phyloP scores from a whole-genome alignment of 1,284 basidiomycete species.

The Exsudoporus floridanus region DNA sequence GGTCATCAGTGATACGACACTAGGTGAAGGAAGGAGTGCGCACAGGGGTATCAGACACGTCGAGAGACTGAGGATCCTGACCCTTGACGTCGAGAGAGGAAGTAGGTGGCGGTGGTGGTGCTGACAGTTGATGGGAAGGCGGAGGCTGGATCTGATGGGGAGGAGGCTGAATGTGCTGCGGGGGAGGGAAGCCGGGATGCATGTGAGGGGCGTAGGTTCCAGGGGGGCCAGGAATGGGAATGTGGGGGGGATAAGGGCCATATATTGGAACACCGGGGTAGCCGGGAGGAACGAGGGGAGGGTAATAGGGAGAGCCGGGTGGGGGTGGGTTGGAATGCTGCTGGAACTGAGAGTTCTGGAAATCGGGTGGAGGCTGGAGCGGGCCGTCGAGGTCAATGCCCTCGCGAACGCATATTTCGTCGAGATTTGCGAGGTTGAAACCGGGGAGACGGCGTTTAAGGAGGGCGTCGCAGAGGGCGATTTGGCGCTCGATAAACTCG shows the following conservation, averaged over 20 bases:
- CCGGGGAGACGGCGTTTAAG: constrained; percentile 67
- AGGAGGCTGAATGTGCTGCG: constrained; percentile 35
- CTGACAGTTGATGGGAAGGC: constrained; percentile 34
- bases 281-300: constrained; percentile 45
- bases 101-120: constrained; percentile 11
- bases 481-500: constrained; percentile 73
- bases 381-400: constrained; percentile 56
- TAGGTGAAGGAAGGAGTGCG: constrained; percentile 9
- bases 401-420: constrained; percentile 60
- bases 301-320: constrained; percentile 38
- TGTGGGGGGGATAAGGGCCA: constrained; percentile 46
- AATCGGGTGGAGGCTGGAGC: constrained; percentile 27
- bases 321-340: constrained; percentile 35
- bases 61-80: constrained; percentile 71
- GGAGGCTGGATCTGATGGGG: constrained; percentile 37
- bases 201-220: constrained; percentile 52
- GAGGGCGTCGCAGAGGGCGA: constrained; percentile 70
- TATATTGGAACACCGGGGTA: constrained; percentile 44
- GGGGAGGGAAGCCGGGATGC: constrained; percentile 52
- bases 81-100: constrained; percentile 55
- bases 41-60: constrained; percentile 69
- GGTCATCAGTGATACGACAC: constrained; percentile 8
- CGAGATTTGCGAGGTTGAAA: constrained; percentile 65
- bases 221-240: constrained; percentile 50
- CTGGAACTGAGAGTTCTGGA: constrained; percentile 30